These are phyloP conservation scores for Coelastrella sp. DNA, from an alignment of 139 green algal genomes.

Conservation along the genomic window DNA sequence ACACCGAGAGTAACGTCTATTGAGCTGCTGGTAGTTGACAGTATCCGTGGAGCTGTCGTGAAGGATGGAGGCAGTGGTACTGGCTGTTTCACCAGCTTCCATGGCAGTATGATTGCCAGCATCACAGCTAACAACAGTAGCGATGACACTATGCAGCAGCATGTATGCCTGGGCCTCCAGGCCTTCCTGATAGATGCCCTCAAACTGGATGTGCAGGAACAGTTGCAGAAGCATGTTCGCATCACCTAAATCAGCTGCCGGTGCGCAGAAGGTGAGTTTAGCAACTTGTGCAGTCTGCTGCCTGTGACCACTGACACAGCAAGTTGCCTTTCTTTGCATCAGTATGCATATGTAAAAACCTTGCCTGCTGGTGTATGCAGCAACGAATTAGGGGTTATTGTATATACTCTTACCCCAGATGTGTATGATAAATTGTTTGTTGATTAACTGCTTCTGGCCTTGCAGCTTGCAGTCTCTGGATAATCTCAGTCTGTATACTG, in stretches of 20 bases:
- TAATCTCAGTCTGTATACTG: background rate
- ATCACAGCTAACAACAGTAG: slow-evolving; percentile 6
- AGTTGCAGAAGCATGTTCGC: background rate
- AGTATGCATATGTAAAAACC: too few relatives aligned
- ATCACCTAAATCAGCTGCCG: too few relatives aligned
- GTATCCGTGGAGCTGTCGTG: background rate
- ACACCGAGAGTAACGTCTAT: slow-evolving; percentile 19
- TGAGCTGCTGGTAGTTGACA: slow-evolving; percentile 12
- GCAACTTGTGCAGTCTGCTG: too few relatives aligned
- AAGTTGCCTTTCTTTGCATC: too few relatives aligned
- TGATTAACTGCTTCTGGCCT: background rate
- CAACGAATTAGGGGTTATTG: too few relatives aligned
- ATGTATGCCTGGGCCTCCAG: background rate
- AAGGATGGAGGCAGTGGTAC: background rate
- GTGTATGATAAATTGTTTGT: background rate
- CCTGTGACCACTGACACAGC: too few relatives aligned
- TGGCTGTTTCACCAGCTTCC: background rate
- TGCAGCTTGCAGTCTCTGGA: background rate
- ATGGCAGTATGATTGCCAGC: background rate
- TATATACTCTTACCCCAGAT: background rate
- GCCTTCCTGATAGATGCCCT: slow-evolving; percentile 27
- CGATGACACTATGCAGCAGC: background rate
- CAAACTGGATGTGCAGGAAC: background rate
- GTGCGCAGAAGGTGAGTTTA: too few relatives aligned
- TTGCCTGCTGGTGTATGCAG: too few relatives aligned